Evolutionary conservation across 2,329 filamentous ascomycete species (phyloP).

Genomic region (Calonectria montana): DNA sequence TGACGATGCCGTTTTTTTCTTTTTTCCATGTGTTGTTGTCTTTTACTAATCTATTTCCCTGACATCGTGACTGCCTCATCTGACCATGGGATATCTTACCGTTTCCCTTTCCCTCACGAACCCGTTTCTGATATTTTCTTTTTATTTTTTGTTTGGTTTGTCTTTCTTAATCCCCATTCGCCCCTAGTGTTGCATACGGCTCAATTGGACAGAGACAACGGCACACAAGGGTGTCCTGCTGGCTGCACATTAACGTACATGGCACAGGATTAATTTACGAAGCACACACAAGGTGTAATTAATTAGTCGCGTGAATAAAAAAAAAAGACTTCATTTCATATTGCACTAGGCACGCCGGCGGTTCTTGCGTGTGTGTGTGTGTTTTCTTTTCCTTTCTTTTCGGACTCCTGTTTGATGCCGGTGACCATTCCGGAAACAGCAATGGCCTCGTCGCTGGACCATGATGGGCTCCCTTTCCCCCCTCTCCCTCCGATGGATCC

Average conservation of each 20-base stretch:
- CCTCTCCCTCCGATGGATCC: background rate
- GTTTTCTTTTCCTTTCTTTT: background rate
- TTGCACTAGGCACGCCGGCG: background rate
- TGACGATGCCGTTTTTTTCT: background rate
- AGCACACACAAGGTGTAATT: background rate
- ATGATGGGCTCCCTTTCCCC: background rate
- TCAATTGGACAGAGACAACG: background rate
- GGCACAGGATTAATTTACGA: background rate
- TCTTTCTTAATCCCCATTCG: too few relatives aligned
- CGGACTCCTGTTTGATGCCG: conserved; percentile 9
- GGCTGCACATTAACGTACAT: background rate
- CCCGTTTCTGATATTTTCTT: background rate
- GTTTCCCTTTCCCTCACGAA: background rate
- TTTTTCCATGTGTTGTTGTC: background rate
- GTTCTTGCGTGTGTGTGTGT: background rate
- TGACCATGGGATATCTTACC: background rate
- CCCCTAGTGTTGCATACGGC: background rate
- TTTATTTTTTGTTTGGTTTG: too few relatives aligned
- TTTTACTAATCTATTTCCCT: background rate
- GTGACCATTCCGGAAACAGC: conserved; percentile 28
- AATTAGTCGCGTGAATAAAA: background rate
- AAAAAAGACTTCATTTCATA: conserved; percentile 5
- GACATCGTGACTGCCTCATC: background rate
- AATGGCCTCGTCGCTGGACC: conserved; percentile 10
- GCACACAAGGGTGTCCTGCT: background rate